Evolutionary conservation across 2,329 filamentous ascomycete species (phyloP).

Genomic region (Colletotrichum sp.): DNA sequence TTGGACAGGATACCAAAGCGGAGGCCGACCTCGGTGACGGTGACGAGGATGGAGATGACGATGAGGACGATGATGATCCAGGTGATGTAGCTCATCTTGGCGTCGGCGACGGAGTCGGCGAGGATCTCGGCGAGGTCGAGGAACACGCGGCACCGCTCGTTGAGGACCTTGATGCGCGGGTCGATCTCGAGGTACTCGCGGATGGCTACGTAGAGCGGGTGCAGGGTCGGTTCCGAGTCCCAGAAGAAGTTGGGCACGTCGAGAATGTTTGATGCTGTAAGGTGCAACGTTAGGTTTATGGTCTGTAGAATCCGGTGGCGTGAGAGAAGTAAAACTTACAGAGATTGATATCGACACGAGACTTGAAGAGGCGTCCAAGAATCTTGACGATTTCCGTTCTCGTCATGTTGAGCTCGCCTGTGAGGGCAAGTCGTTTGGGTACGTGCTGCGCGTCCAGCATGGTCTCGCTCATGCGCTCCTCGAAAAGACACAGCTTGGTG

Average conservation of each 20-base stretch:
- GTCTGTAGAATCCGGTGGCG: not conserved
- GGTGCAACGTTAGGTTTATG: not conserved
- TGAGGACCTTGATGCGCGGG: slow-evolving; percentile 92
- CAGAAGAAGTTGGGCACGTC: slow-evolving; percentile 98
- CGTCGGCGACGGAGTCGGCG: slow-evolving; percentile 88
- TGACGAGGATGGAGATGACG: slow-evolving; percentile 87
- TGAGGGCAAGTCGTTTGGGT: slow-evolving; percentile 85
- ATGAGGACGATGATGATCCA: slow-evolving; percentile 99
- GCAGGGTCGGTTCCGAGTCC: slow-evolving; percentile 94
- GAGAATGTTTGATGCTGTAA: slow-evolving; percentile 86
- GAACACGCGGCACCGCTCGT: slow-evolving; percentile 96
- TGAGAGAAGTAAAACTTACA: slow-evolving; percentile 64
- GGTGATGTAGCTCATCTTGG: slow-evolving; percentile 94
- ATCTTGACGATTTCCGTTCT: slow-evolving; percentile 92
- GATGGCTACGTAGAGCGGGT: slow-evolving; percentile 92
- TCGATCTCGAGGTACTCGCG: slow-evolving; percentile 98
- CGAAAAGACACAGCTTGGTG: slow-evolving; percentile 94
- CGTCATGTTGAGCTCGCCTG: slow-evolving; percentile 89
- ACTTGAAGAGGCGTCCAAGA: slow-evolving; percentile 88
- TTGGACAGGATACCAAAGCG: slow-evolving; percentile 77
- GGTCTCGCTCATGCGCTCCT: slow-evolving; percentile 93
- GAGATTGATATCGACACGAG: slow-evolving; percentile 94
- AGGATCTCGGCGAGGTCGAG: slow-evolving; percentile 95
- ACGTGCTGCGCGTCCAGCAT: slow-evolving; percentile 94
- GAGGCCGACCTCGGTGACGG: slow-evolving; percentile 85